phyloP scores from a whole-genome alignment of 257 asterid genomes.

The Solanum medicagineum region DNA sequence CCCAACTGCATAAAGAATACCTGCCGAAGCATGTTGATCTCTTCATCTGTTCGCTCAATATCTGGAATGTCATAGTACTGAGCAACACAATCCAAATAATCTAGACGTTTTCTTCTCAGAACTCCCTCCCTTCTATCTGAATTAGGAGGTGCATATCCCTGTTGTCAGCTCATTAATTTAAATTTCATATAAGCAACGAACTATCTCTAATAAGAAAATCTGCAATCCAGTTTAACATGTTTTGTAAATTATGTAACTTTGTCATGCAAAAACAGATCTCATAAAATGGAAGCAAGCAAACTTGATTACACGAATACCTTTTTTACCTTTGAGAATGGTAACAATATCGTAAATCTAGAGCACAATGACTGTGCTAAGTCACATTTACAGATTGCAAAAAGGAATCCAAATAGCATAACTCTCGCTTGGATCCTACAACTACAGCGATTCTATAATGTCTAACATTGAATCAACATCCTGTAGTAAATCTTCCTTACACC shows the following conservation, averaged over 20 bases:
- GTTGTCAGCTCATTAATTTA: conserved; percentile 63
- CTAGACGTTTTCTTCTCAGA: conserved; percentile 78
- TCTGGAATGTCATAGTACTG: conserved; percentile 84
- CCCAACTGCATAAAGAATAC: conserved; percentile 18
- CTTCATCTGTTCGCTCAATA: conserved; percentile 87
- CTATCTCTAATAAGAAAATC: not conserved
- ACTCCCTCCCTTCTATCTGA: conserved; percentile 99
- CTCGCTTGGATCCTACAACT: not conserved
- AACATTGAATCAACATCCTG: not conserved
- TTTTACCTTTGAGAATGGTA: not conserved
- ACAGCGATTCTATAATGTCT: not conserved
- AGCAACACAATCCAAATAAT: conserved; percentile 91
- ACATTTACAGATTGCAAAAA: not conserved
- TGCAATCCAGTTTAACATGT: not conserved
- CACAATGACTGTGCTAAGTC: not conserved
- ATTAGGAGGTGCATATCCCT: conserved; percentile 99
- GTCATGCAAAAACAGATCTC: not conserved
- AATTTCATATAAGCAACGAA: conserved; percentile 25
- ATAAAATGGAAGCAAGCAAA: not conserved
- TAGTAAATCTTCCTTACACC: not conserved
- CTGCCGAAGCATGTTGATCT: conserved; percentile 94
- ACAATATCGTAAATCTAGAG: not conserved
- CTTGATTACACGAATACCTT: not conserved
- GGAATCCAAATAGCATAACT: not conserved
- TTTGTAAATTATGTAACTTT: not conserved